phyloP scores from a whole-genome alignment of 2,329 filamentous ascomycete species.

The Aphanocladium album region DNA sequence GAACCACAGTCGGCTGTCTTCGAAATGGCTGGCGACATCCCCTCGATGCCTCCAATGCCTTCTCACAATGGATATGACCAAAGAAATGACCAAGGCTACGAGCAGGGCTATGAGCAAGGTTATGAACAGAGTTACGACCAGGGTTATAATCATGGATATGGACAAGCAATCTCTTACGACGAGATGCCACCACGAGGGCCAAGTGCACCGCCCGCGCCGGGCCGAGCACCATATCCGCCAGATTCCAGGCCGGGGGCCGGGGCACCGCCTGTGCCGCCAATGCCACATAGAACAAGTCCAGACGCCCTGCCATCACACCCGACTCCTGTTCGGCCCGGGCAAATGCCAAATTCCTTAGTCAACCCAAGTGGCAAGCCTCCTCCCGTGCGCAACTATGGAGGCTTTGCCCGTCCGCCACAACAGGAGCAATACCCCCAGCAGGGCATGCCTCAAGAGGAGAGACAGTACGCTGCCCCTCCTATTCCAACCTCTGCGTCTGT shows the following conservation, averaged over 20 bases:
- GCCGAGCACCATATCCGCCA: constrained; percentile 19
- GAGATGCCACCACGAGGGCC: constrained; percentile 26
- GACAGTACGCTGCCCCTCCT: constrained; percentile 16
- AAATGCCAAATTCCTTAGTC: constrained; percentile 54
- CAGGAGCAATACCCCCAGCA: constrained; percentile 26
- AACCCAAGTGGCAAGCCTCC: constrained; percentile 53
- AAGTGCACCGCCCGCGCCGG: constrained; percentile 27
- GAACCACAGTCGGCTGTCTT: constrained; percentile 64
- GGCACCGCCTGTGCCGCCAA: constrained; percentile 15
- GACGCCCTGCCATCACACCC: constrained; percentile 57
- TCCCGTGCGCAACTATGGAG: constrained; percentile 52
- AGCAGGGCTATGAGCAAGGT: constrained; percentile 23
- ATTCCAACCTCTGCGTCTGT: constrained; percentile 14
- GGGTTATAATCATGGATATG: constrained; percentile 20
- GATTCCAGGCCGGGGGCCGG: constrained; percentile 20
- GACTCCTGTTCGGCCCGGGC: constrained; percentile 56
- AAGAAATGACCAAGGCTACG: constrained; percentile 8
- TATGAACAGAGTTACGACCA: constrained; percentile 13
- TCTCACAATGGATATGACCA: constrained; percentile 25
- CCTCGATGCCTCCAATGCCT: constrained; percentile 48
- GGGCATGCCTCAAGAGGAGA: constrained; percentile 28
- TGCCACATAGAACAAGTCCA: constrained; percentile 27
- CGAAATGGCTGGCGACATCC: constrained; percentile 64
- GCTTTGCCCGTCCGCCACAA: constrained; percentile 30
- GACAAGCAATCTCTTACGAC: constrained; percentile 21